Percentiles rank a stretch among this genome's conserved stretches.
Evolutionary conservation across 2,329 filamentous ascomycete species (phyloP).

Genomic region (Pseudogymnoascus sp.): DNA sequence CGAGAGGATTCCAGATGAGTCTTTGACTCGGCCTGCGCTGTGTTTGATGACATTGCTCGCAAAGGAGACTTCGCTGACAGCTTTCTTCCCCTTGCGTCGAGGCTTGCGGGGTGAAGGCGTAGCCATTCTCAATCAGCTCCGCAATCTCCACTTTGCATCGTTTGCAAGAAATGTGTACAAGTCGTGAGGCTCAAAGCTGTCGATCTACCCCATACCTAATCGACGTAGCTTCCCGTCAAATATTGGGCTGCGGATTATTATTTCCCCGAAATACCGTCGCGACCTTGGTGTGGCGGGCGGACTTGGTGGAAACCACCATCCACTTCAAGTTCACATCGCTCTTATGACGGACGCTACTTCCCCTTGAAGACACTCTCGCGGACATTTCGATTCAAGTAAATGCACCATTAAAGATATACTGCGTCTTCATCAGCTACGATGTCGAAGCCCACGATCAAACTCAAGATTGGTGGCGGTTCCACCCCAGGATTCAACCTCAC

Average conservation of each 20-base stretch:
- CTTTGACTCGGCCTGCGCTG: constrained; percentile 1
- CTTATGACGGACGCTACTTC: background rate
- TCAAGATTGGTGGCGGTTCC: constrained; percentile 15
- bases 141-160: constrained; percentile 5
- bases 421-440: constrained; percentile 14
- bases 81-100: constrained; percentile 48
- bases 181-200: background rate
- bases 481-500: background rate
- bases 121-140: constrained; percentile 14
- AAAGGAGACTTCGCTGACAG: constrained; percentile 29
- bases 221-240: background rate
- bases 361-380: background rate
- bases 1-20: constrained; percentile 1
- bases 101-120: constrained; percentile 49
- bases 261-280: background rate
- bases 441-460: constrained; percentile 23
- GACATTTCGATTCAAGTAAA: background rate
- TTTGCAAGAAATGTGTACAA: background rate
- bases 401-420: background rate
- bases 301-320: background rate
- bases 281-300: background rate
- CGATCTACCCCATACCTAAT: background rate
- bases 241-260: background rate
- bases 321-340: constrained; percentile 2
- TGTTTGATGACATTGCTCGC: constrained; percentile 20